A percentile compares a stretch with the other conserved stretches of the same genome.
These are phyloP conservation scores for Physcomitrellopsis africana DNA, from an alignment of 225 moss, liverwort and hornwort genomes.

Conservation along the genomic window DNA sequence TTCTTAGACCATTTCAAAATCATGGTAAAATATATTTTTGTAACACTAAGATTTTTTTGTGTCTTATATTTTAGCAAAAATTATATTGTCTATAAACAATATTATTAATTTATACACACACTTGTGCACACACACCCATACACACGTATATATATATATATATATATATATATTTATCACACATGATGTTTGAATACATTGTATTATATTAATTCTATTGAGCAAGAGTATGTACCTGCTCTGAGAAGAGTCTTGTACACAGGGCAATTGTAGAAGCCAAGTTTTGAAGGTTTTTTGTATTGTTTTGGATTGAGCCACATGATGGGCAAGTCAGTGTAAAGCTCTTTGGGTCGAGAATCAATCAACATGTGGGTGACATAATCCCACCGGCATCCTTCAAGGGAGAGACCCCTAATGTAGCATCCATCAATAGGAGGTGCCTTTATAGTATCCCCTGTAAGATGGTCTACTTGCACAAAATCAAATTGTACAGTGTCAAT, in stretches of 20 bases:
- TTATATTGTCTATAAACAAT: too few relatives aligned
- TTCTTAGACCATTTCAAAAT: too few relatives aligned
- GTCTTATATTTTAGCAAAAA: too few relatives aligned
- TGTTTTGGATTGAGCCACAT: conserved; percentile 78
- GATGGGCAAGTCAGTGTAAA: conserved; percentile 78
- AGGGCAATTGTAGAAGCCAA: conserved; percentile 67
- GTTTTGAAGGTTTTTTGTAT: conserved; percentile 46
- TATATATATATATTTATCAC: too few relatives aligned
- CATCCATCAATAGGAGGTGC: conserved; percentile 66
- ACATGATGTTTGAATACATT: too few relatives aligned
- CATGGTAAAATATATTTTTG: too few relatives aligned
- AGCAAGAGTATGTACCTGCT: conserved; percentile 50
- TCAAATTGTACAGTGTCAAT: conserved; percentile 81
- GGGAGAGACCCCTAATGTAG: conserved; percentile 68
- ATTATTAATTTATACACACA: too few relatives aligned
- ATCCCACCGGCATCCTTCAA: conserved; percentile 85
- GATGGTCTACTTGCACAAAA: conserved; percentile 63
- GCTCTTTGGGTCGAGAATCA: conserved; percentile 69
- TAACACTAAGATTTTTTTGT: too few relatives aligned
- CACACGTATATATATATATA: too few relatives aligned
- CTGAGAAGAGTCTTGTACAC: conserved; percentile 83
- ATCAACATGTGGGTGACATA: conserved; percentile 50
- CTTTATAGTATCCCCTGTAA: conserved; percentile 46
- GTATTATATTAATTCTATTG: too few relatives aligned
- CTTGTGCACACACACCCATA: too few relatives aligned